phyloP scores from a whole-genome alignment of 352 stramenopile genomes.

The Hyphochytrium catenoides region DNA sequence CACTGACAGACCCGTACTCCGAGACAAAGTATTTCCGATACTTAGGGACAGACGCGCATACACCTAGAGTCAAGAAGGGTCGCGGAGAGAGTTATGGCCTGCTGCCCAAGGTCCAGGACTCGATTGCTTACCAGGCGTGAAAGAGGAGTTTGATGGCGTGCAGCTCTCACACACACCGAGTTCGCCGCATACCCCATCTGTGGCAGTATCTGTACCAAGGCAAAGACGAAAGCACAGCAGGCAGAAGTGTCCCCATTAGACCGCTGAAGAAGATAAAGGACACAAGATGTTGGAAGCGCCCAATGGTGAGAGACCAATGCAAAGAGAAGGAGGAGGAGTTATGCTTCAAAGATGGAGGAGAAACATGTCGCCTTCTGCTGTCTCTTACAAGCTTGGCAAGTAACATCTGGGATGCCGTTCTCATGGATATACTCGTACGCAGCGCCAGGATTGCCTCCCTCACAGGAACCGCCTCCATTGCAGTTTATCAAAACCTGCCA shows the following conservation, averaged over 20 bases:
- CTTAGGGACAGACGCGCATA: slow-evolving; percentile 47
- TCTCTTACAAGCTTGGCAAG: slow-evolving; percentile 71
- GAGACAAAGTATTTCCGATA: slow-evolving; percentile 69
- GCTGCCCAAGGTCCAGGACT: no score
- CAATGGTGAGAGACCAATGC: background rate
- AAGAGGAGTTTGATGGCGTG: slow-evolving; percentile 60
- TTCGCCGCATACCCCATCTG: slow-evolving; percentile 41
- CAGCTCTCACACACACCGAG: slow-evolving; percentile 57
- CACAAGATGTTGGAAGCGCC: background rate
- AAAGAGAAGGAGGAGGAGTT: background rate
- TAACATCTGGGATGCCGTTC: slow-evolving; percentile 71
- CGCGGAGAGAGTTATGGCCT: no score
- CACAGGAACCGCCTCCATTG: slow-evolving; percentile 38
- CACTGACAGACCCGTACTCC: slow-evolving; percentile 62
- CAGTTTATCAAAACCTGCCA: slow-evolving; percentile 62
- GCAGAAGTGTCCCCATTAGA: background rate
- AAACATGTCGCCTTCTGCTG: slow-evolving; percentile 5
- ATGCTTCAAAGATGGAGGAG: slow-evolving; percentile 6
- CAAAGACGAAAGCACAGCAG: slow-evolving; percentile 1
- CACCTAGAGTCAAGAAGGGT: no score
- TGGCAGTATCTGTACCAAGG: slow-evolving; percentile 13
- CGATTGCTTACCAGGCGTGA: slow-evolving; percentile 28
- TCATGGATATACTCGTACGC: slow-evolving; percentile 62
- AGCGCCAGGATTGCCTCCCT: slow-evolving; percentile 42
- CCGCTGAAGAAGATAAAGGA: background rate